Percentiles rank a stretch among this genome's conserved stretches.
These are phyloP conservation scores for Cruciata laevipes DNA, from an alignment of 257 asterid genomes.

Conservation along the genomic window DNA sequence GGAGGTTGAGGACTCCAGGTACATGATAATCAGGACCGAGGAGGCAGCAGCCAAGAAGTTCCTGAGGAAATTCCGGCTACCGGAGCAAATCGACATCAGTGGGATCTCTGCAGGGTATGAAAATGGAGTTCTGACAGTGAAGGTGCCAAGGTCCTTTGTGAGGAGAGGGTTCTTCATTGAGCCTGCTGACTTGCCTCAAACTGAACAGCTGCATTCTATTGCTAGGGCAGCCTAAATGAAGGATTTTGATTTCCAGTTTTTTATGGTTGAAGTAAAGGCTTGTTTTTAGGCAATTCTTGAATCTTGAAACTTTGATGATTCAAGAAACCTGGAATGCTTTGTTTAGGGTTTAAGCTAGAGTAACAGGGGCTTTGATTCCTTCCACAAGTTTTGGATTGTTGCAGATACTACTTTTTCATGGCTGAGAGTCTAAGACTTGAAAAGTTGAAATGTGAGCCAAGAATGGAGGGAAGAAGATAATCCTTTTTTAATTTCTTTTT, in stretches of 20 bases:
- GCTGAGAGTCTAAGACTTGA: too few species aligned
- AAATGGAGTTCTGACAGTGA: conserved; percentile 53
- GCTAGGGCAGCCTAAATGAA: conserved; percentile 64
- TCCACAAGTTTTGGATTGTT: neutral
- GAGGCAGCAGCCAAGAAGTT: conserved; percentile 41
- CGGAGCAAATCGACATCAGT: conserved; percentile 42
- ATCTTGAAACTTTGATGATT: neutral
- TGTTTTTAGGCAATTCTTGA: neutral
- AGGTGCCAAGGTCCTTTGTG: conserved; percentile 45
- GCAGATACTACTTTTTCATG: neutral
- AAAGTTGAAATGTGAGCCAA: conserved; percentile 1
- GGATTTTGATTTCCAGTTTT: neutral
- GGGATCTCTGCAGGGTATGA: conserved; percentile 59
- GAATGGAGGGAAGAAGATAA: neutral
- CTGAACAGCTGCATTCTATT: conserved; percentile 20
- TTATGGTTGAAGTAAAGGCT: neutral
- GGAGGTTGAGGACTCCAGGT: conserved; percentile 59
- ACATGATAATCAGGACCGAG: conserved; percentile 55
- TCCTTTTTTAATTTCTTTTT: neutral
- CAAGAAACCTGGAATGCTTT: neutral
- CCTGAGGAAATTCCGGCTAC: conserved; percentile 55
- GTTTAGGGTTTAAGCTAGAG: neutral
- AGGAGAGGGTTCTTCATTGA: conserved; percentile 43
- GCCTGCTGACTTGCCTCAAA: conserved; percentile 31
- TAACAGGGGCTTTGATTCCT: neutral